A percentile compares a stretch with the other conserved stretches of the same genome.
phyloP scores from a whole-genome alignment of 495 filamentous ascomycete genomes.

The Niebla homalea region DNA sequence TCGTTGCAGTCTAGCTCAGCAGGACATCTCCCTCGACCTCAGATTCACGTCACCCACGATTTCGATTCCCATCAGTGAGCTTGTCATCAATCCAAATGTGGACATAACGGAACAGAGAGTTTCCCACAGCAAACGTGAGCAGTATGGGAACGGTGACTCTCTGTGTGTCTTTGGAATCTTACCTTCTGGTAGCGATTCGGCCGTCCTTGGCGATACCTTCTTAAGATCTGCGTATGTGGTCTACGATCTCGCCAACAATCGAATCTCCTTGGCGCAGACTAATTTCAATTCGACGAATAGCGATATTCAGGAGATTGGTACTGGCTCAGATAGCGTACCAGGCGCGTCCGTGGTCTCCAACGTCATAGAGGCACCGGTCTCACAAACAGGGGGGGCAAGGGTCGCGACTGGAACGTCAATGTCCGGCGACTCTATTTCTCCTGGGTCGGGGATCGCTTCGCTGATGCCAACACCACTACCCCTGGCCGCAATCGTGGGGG shows the following conservation, averaged over 20 bases:
- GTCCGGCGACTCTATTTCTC: background rate
- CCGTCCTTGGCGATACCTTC: slow-evolving; percentile 85
- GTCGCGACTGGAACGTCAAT: background rate
- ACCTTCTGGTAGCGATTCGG: slow-evolving; percentile 44
- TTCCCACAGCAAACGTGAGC: background rate
- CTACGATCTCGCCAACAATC: slow-evolving; percentile 76
- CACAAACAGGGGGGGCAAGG: slow-evolving; percentile 21
- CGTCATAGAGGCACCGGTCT: slow-evolving; percentile 38
- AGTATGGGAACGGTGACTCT: slow-evolving; percentile 38
- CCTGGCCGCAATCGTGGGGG: background rate
- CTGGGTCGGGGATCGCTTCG: background rate
- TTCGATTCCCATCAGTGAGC: slow-evolving; percentile 57
- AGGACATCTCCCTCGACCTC: slow-evolving; percentile 50
- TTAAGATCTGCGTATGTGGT: slow-evolving; percentile 85
- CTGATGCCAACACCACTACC: background rate
- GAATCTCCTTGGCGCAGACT: slow-evolving; percentile 77
- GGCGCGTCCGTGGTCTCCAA: slow-evolving; percentile 53
- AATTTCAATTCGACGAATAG: slow-evolving; percentile 59
- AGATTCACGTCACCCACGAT: slow-evolving; percentile 57
- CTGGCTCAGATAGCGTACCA: slow-evolving; percentile 50
- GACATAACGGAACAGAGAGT: slow-evolving; percentile 21
- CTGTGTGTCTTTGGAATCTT: slow-evolving; percentile 66
- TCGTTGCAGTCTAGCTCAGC: slow-evolving; percentile 52
- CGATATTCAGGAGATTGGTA: slow-evolving; percentile 59
- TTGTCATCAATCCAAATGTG: slow-evolving; percentile 51